Percentiles rank a stretch among this genome's conserved stretches.
Conservation (phyloP, 2,329 filamentous ascomycete genomes). For the Epichloe coenophiala region DNA sequence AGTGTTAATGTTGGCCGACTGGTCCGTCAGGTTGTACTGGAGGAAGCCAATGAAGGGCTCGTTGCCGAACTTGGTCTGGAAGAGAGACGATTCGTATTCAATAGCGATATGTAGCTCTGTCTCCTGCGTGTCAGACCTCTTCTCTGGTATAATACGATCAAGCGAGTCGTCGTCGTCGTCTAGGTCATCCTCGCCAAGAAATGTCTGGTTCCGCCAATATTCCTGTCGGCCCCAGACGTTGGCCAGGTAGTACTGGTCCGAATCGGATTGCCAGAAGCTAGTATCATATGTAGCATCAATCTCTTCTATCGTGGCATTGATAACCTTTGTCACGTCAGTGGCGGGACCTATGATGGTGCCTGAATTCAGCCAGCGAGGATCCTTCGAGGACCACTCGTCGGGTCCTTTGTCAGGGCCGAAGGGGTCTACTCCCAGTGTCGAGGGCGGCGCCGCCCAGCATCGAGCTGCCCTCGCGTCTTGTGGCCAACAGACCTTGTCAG, state of each 20-base stretch:
- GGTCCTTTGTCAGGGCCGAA: slow-evolving; percentile 24
- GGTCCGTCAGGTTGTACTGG: slow-evolving; percentile 16
- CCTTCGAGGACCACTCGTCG: slow-evolving; percentile 17
- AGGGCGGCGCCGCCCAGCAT: slow-evolving; percentile 26
- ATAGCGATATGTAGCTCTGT: slow-evolving; percentile 24
- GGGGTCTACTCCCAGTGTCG: slow-evolving; percentile 16
- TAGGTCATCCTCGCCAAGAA: slow-evolving; percentile 10
- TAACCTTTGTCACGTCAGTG: slow-evolving; percentile 14
- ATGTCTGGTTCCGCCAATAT: slow-evolving; percentile 21
- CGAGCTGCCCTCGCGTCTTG: slow-evolving; percentile 20
- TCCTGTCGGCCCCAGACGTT: slow-evolving; percentile 30
- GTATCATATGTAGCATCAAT: slow-evolving; percentile 21
- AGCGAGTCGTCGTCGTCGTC: slow-evolving; percentile 5
- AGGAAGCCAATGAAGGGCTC: slow-evolving; percentile 20
- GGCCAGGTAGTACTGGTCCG: slow-evolving; percentile 30
- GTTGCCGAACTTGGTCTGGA: slow-evolving; percentile 25
- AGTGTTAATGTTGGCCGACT: slow-evolving; percentile 10
- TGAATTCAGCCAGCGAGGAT: slow-evolving; percentile 30
- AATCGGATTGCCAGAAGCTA: slow-evolving; percentile 24
- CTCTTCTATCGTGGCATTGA: slow-evolving; percentile 15
- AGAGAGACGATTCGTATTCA: slow-evolving; percentile 27
- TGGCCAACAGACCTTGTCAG: slow-evolving; percentile 32
- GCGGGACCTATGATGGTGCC: slow-evolving; percentile 31
- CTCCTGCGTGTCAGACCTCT: slow-evolving; percentile 8
- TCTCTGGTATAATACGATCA: slow-evolving; percentile 11